phyloP scores from a whole-genome alignment of 306 rosid genomes.

The Ormosia semicastrata region DNA sequence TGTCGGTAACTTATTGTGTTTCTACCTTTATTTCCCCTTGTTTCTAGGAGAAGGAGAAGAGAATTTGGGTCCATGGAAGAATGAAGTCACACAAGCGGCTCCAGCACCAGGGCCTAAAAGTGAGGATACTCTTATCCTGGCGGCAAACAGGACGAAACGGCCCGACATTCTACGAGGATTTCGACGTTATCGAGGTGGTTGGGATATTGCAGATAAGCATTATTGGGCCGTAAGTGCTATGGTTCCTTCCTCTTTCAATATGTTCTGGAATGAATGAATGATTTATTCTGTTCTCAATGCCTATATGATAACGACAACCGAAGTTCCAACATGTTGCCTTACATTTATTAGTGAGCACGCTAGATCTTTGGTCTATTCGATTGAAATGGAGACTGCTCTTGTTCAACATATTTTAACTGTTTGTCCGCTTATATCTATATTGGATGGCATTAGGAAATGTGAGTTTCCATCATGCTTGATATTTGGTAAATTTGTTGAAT shows the following conservation, averaged over 20 bases:
- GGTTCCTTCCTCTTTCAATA: not conserved
- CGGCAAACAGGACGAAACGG: slow-evolving; percentile 78
- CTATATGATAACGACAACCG: slow-evolving; percentile 4
- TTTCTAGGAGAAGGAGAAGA: slow-evolving; percentile 61
- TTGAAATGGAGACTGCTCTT: slow-evolving; percentile 7
- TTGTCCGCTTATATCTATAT: not conserved
- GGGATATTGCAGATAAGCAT: slow-evolving; percentile 78
- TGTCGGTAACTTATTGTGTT: not conserved
- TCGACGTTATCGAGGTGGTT: slow-evolving; percentile 69
- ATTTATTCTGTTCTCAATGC: slow-evolving; percentile 10
- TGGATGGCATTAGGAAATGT: not conserved
- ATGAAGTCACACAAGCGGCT: slow-evolving; percentile 48
- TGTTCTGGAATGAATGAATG: slow-evolving; percentile 23
- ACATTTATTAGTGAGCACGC: not conserved
- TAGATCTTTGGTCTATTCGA: not conserved
- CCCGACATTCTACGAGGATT: slow-evolving; percentile 78
- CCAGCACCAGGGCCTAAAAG: slow-evolving; percentile 64
- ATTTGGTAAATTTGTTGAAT: not conserved
- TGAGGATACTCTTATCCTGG: slow-evolving; percentile 65
- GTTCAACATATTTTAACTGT: not conserved
- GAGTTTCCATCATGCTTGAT: not conserved
- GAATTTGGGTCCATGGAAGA: slow-evolving; percentile 80
- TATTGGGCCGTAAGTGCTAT: slow-evolving; percentile 91
- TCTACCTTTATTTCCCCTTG: not conserved
- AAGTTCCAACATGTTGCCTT: not conserved